Evolutionary conservation across 2,329 filamentous ascomycete species (phyloP), one percentile per base, ranked within the genome.

Genomic region (Epicoccum nigrum): DNA sequence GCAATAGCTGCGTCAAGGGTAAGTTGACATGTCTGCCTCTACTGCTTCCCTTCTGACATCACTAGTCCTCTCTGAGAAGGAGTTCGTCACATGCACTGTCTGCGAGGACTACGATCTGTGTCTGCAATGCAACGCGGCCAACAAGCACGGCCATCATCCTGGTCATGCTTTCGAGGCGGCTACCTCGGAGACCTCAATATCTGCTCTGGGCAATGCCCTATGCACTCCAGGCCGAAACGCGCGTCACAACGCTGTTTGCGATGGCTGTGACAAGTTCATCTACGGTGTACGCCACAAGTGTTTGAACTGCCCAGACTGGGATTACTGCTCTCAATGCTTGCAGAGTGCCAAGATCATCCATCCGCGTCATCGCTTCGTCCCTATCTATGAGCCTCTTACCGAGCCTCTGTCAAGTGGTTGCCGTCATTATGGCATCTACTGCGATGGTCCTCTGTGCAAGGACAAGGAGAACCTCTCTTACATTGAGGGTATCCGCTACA

Each of bases 21-120:
- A 76, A 63, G 76, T 54, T 13, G 16, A 19, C 15, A 17, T 9
- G 11, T 31, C 23, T 2, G 40, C 19, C 11, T 7, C 15, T 1
- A 7, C n/a, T 30, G 13, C 16, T 3, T 8, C 8, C 21, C 83
- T 16, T 17, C 45, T 54, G n/a, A 54, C 31, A 13, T 30, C 8
- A n/a, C 17, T 8, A 54, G 88, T 90, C 70, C 81, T 92, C 46
- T 82, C 86, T 7, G 92, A 96, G 70, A 77, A 81, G 20, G 83
- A 90, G 57, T 95, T 97, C 67, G 84, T 97, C 44, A 92, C 92
- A 67, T 99, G 94, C 81, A 82, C 79, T 7, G 76, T 81, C 16
- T 99, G 94, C 72, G 87, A 90, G 13, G 94, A 99, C 75, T 97
- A 87, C 71, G 94, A 99, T 68, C 83, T 99, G 30, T 99, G 94